phyloP scores from a whole-genome alignment of 1,139 yeast genomes.

The Taphrina confusa region DNA sequence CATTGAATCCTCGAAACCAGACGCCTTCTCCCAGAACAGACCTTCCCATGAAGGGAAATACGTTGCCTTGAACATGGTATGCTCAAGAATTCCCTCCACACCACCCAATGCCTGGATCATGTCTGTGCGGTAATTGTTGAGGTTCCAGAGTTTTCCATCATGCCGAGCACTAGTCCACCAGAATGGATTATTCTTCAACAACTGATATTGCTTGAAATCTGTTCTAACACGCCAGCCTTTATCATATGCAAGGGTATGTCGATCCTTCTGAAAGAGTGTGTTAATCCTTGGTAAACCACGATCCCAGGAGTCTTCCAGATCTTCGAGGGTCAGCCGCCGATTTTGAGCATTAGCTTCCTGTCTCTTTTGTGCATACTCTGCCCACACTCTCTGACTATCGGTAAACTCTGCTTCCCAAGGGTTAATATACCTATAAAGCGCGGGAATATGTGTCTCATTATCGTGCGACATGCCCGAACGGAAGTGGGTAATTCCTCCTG shows the following conservation, averaged over 20 bases:
- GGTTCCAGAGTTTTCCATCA: constrained; percentile 94
- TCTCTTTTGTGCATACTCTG: constrained; percentile 88
- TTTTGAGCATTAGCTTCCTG: constrained; percentile 85
- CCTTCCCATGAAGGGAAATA: constrained; percentile 99
- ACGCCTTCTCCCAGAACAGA: constrained; percentile 87
- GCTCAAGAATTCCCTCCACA: constrained; percentile 92
- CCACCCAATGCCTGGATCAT: constrained; percentile 98
- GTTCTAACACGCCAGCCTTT: constrained; percentile 87
- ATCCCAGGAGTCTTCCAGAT: constrained; percentile 92
- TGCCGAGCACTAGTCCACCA: constrained; percentile 97
- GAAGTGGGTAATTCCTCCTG: constrained; percentile 95
- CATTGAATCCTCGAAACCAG: constrained; percentile 95
- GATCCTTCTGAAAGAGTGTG: constrained; percentile 90
- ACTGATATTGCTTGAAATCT: constrained; percentile 71
- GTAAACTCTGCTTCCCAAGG: constrained; percentile 96
- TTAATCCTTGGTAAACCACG: constrained; percentile 95
- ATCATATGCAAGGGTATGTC: constrained; percentile 92
- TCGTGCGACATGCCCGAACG: constrained; percentile 88
- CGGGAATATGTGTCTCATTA: constrained; percentile 77
- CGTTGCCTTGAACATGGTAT: constrained; percentile 91
- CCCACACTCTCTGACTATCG: constrained; percentile 97
- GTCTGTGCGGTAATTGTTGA: constrained; percentile 89
- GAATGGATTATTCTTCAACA: constrained; percentile 77
- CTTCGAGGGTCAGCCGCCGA: constrained; percentile 85
- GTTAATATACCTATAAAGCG: constrained; percentile 85